Base-by-base conservation (phyloP, 2,329 filamentous ascomycete species). In the Phaeomoniella chlamydospora region DNA sequence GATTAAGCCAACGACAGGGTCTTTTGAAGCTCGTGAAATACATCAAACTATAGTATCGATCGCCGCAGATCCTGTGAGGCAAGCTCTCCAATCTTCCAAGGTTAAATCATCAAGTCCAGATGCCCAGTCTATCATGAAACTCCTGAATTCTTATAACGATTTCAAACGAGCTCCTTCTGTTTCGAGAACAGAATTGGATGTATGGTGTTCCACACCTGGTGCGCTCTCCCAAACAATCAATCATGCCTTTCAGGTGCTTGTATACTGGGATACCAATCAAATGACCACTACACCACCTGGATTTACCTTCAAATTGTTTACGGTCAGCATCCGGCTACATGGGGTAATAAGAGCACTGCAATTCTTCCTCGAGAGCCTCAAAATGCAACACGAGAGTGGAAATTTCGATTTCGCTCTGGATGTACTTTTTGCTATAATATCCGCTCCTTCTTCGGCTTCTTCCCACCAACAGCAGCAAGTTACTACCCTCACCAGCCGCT, bases 31-130 rank as follows among this genome's bases (percentile, higher is more conserved):
- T 15, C 65, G 69, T 45, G 64, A 68, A 13, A 76, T 77, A 56
- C 74, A 78, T 46, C 60, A 60, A 19, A 72, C 70, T 0, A 70
- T 79, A 31, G 50, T 78, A 6, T 64, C 61, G 6, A 72, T 75
- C 41, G 62, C 70, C 1, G 66, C 70, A 1, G 60, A 58, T 18
- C 58, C 60, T 1, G 51, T 77, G 3, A 63, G 67, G 39, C 59
- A 61, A 37, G 66, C 65, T 35, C 57, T 77, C 22, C 65, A 63
- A 39, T 50, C 72, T 17, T 62, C 64, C 33, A 55, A 58, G 19
- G 61, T 62, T 30, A 58, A 70, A 36, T 62, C 68, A 3, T 56
- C 56, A 5, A 64, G 68, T 31, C 57, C 58, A 26, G 68, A 72
- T 41, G 65, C 73, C 37, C 66, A 66, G 33, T 61, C 64, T 4